Evolutionary conservation across 1,284 basidiomycete genomes (phyloP), one percentile per base, ranked within the genome.

Genomic region (Moesziomyces antarcticus): DNA sequence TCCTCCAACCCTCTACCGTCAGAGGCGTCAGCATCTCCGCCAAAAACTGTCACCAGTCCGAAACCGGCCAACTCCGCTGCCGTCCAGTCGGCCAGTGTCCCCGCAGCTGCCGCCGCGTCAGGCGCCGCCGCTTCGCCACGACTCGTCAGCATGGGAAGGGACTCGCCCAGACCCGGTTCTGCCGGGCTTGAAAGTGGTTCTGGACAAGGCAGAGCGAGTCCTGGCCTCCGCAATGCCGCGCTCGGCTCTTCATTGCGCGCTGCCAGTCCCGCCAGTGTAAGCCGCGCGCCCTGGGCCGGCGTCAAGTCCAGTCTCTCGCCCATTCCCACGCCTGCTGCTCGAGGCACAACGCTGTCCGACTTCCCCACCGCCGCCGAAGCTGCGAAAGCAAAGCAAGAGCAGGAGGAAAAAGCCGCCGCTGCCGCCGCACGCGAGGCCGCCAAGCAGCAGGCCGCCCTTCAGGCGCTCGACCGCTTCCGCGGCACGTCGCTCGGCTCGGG

Each of bases 341-440:
- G 67, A 50, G 60, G 57, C 20, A 52, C 57, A 37, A 60, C 56
- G 11, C 50, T 74, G 2, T 74, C 73, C 21, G 82, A 83, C 61
- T 82, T 83, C 40, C 82, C 82, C 13, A 83, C 82, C 7, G 82
- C 82, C 16, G 81, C 80, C 20, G 82, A 83, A 61, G 82, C 75
- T 20, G 72, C 76, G 22, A 55, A 54, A 30, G 77, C 73, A 6
- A 71, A 83, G 57, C 68, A 75, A 49, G 77, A 77, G 49, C 75
- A 81, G 44, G 82, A 82, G 43, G 80, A 78, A 37, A 68, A 50
- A 22, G 80, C 78, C 22, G 72, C 76, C 18, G 71, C 67, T 4
- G 73, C 70, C 37, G 78, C 78, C 16, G 79, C 79, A 22, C 68
- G 65, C 37, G 76, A 75, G 43, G 71, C 76, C 10, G 73, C 77